A percentile compares a stretch with the other conserved stretches of the same genome.
Evolutionary conservation across 108 stramenopile genomes (phyloP).

Genomic region (Schizochytrium sp.): DNA sequence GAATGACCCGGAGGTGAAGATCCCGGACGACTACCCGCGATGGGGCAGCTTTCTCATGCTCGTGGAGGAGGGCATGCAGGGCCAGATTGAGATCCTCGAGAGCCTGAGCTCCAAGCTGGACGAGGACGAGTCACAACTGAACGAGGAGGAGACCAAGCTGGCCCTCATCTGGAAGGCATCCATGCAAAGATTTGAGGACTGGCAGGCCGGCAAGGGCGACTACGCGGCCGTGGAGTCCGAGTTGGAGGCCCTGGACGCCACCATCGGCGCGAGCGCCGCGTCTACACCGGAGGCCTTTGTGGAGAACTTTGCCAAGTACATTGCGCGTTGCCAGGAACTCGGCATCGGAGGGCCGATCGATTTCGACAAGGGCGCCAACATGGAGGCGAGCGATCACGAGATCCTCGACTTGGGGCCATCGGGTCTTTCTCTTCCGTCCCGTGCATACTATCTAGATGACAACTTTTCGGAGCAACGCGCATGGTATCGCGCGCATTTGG

Average conservation of each 20-base stretch:
- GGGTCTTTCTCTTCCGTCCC: background rate
- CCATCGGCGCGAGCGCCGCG: background rate
- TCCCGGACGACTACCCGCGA: slow-evolving; percentile 6
- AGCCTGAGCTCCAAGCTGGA: background rate
- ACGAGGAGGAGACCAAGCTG: background rate
- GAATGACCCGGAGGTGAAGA: background rate
- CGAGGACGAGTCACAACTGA: background rate
- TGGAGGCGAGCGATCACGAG: background rate
- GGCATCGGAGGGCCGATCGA: background rate
- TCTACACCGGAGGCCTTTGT: background rate
- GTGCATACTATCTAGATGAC: background rate
- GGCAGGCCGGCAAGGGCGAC: background rate
- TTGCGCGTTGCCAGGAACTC: background rate
- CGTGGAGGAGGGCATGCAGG: background rate
- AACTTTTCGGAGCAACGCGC: background rate
- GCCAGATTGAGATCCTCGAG: background rate
- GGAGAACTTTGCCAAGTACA: background rate
- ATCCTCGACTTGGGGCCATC: background rate
- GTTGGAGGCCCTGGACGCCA: background rate
- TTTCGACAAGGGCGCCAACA: background rate
- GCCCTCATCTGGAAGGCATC: background rate
- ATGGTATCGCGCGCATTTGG: background rate
- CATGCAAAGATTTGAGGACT: background rate
- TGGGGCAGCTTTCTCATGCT: background rate
- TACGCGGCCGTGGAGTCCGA: background rate